These are phyloP conservation scores for Lecanicillium sp. DNA, from an alignment of 2,329 filamentous ascomycete species.

Conservation along the genomic window DNA sequence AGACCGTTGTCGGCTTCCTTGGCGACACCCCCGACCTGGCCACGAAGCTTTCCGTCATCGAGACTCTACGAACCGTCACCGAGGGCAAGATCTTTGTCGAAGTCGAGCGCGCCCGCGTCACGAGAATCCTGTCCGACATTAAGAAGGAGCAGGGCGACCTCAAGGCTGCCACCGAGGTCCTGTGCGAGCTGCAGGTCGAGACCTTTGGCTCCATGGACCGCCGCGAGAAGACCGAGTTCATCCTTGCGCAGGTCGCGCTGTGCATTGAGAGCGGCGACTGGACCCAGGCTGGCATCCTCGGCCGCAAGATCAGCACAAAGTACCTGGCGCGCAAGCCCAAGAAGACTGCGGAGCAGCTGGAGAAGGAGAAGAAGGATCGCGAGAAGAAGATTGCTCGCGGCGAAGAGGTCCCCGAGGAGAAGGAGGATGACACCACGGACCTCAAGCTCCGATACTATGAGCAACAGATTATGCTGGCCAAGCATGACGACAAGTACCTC, in stretches of 20 bases:
- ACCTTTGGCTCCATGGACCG: constrained; percentile 98
- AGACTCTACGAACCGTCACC: constrained; percentile 90
- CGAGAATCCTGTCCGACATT: constrained; percentile 91
- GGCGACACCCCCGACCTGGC: constrained; percentile 79
- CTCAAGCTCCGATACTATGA: constrained; percentile 95
- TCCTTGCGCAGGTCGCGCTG: constrained; percentile 85
- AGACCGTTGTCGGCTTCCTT: constrained; percentile 88
- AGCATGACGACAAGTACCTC: constrained; percentile 95
- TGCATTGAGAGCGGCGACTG: constrained; percentile 96
- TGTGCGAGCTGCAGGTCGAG: constrained; percentile 97
- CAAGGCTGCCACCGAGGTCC: constrained; percentile 81
- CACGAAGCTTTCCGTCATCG: constrained; percentile 87
- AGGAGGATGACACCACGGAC: constrained; percentile 87
- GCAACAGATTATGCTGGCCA: constrained; percentile 91
- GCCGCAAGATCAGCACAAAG: constrained; percentile 92
- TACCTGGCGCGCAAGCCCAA: constrained; percentile 88
- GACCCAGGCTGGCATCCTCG: constrained; percentile 90
- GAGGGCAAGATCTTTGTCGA: constrained; percentile 99
- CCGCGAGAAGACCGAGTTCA: constrained; percentile 98
- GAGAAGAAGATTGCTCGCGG: constrained; percentile 79
- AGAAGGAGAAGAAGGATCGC: constrained; percentile 82
- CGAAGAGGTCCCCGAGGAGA: constrained; percentile 71
- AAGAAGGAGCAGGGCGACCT: constrained; percentile 94
- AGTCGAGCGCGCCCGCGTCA: constrained; percentile 93
- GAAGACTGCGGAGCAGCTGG: constrained; percentile 82